Conservation (phyloP, 2,329 filamentous ascomycete species). For the Trichoderma aggressivum region DNA sequence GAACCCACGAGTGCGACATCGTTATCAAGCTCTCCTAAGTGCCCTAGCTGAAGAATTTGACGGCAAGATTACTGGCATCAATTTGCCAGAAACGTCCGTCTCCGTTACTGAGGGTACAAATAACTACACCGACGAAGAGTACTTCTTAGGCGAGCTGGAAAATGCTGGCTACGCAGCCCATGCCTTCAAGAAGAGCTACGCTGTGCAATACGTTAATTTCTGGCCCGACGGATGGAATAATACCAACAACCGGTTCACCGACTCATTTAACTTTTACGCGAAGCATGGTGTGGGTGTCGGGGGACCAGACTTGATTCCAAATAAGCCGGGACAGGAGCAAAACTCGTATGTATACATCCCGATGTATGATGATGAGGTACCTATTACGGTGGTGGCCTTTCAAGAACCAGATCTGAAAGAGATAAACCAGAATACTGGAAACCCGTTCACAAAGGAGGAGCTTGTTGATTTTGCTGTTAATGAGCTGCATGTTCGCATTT, state of each 20-base stretch:
- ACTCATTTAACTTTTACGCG: conserved; percentile 21
- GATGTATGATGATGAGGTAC: conserved; percentile 3
- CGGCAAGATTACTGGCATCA: conserved; percentile 22
- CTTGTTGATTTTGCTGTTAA: conserved; percentile 21
- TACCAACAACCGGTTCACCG: conserved; percentile 7
- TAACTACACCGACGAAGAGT: conserved; percentile 15
- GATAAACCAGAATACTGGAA: conserved; percentile 11
- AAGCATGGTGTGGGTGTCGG: conserved; percentile 21
- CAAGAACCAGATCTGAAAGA: background rate
- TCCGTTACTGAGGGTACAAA: background rate
- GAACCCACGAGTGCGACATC: conserved; percentile 18
- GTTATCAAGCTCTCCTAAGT: conserved; percentile 20
- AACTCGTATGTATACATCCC: conserved; percentile 22
- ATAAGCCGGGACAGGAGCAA: conserved; percentile 3
- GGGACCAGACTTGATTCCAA: conserved; percentile 22
- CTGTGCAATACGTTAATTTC: conserved; percentile 26
- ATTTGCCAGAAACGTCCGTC: conserved; percentile 24
- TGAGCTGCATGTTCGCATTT: background rate
- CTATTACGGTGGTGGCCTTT: background rate
- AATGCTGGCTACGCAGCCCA: conserved; percentile 17
- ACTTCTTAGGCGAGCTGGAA: conserved; percentile 20
- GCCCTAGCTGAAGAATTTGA: conserved; percentile 22
- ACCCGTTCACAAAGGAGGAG: conserved; percentile 21
- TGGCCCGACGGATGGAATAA: conserved; percentile 23
- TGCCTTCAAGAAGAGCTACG: conserved; percentile 21